A percentile compares a stretch with the other conserved stretches of the same genome.
Conservation (phyloP, 2,329 filamentous ascomycete genomes). For the Leptographium procerum region DNA sequence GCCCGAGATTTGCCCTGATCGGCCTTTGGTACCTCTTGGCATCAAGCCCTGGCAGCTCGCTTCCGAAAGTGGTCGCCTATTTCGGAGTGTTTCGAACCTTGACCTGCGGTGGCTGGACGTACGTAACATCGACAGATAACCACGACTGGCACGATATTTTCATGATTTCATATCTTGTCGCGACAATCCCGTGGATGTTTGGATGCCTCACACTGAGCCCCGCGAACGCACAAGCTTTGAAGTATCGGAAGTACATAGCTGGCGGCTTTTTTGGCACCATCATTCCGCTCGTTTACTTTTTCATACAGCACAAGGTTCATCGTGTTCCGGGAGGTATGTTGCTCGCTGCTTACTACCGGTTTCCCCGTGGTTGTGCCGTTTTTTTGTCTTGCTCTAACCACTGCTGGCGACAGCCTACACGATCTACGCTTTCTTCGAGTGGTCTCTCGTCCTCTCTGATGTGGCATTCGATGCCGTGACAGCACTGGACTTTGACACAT, state of each 20-base stretch:
- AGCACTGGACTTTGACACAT: constrained; percentile 76
- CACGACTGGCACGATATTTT: constrained; percentile 99
- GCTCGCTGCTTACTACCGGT: neutral
- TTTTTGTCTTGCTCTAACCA: neutral
- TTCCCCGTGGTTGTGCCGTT: neutral
- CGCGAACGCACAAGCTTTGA: constrained; percentile 68
- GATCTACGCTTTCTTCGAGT: constrained; percentile 95
- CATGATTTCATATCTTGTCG: constrained; percentile 96
- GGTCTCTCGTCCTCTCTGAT: constrained; percentile 88
- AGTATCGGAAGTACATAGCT: constrained; percentile 79
- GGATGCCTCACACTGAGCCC: constrained; percentile 85
- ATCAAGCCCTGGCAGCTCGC: constrained; percentile 56
- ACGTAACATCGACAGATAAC: constrained; percentile 95
- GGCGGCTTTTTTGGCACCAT: constrained; percentile 81
- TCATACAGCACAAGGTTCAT: constrained; percentile 97
- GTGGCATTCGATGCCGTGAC: constrained; percentile 95
- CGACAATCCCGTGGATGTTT: constrained; percentile 88
- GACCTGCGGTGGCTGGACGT: constrained; percentile 96
- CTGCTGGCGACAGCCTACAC: constrained; percentile 67
- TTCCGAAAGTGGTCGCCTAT: constrained; percentile 71
- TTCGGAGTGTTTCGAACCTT: constrained; percentile 80
- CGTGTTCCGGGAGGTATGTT: constrained; percentile 77
- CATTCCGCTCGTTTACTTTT: constrained; percentile 86
- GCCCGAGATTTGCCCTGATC: constrained; percentile 82
- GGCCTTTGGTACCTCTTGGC: constrained; percentile 88